Base-by-base conservation (phyloP, 1,139 yeast genomes). In the Saccharomyces hybrid region DNA sequence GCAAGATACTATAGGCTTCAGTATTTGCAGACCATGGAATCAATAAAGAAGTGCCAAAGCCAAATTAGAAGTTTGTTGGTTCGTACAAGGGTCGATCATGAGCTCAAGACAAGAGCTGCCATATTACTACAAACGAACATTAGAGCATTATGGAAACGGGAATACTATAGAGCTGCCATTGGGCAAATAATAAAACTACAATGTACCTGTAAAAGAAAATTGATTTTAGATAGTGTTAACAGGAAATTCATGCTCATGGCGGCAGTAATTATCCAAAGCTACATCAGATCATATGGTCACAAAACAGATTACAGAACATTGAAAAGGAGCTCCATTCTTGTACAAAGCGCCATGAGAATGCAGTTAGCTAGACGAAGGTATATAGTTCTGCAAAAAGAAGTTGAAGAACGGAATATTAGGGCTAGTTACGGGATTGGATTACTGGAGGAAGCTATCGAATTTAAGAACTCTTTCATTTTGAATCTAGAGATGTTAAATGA, bases 261-360 rank as follows among this genome's bases (percentile, higher is more conserved):
- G 5, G 91, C 93, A 1, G 68, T 80, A 42, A 70, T 76, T 1
- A 77, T 93, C 56, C 98, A 93, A 74, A 81, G 55, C 23, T 56
- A 58, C 29, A 57, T 66, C 6, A 66, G 67, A 58, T 56, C 66
- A 5, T 60, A 55, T 47, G 50, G 54, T 26, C 64, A 65, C 42
- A 58, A 63, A 48, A 57, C 38, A 23, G 49, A 51, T 7, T 64
- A 57, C 50, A 49, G 53, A 13, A 46, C 52, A 5, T 51, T 56
- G 28, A 68, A 59, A 51, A 75, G 74, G 58, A 79, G 88, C 46
- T 79, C 88, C 50, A 77, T 88, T 48, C 74, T 81, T 57, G 80
- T 88, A 46, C 98, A 93, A 71, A 80, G 90, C 47, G 78, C 83
- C 60, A 75, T 85, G 59, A 83, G 99, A 74, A 81, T 93, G 63